Percentiles rank a stretch among this genome's conserved stretches.
Conservation (phyloP, 2,329 filamentous ascomycete genomes). For the Torrubiella hemipterigena region DNA sequence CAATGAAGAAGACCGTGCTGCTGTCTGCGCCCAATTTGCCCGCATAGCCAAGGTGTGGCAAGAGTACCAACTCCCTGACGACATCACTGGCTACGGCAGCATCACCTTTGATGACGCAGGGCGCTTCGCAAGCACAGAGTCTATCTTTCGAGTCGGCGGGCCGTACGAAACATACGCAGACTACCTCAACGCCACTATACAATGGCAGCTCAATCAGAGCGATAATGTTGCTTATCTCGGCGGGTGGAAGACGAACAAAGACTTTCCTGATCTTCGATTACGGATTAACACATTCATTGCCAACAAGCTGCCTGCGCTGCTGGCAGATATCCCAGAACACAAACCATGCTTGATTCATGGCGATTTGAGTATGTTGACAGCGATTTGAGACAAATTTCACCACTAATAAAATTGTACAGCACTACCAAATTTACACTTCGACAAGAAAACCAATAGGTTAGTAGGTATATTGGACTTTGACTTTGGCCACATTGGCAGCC, state of each 20-base stretch:
- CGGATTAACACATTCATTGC: conserved; percentile 3
- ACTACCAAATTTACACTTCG: conserved; percentile 3
- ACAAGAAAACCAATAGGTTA: neutral
- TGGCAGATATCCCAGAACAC: neutral
- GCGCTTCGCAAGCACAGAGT: neutral
- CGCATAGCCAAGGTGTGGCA: conserved; percentile 1
- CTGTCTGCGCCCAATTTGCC: conserved; percentile 4
- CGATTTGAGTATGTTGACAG: conserved; percentile 2
- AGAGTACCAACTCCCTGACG: conserved; percentile 1
- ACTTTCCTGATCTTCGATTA: neutral
- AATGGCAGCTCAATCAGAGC: conserved; percentile 3
- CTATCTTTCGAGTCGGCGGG: conserved; percentile 1
- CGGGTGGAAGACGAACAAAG: conserved; percentile 1
- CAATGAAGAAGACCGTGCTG: neutral
- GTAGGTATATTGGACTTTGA: conserved; percentile 3
- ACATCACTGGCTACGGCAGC: conserved; percentile 1
- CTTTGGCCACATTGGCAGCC: conserved; percentile 3
- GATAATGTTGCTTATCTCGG: conserved; percentile 1
- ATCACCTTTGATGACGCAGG: conserved; percentile 4
- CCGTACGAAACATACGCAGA: conserved; percentile 3
- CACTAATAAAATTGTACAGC: no score
- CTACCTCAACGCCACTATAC: conserved; percentile 3
- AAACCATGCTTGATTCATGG: conserved; percentile 3
- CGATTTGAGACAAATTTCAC: neutral
- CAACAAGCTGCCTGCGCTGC: neutral